These are phyloP conservation scores for Stagonosporopsis rhizophila DNA, from an alignment of 2,329 filamentous ascomycete species.

Conservation along the genomic window DNA sequence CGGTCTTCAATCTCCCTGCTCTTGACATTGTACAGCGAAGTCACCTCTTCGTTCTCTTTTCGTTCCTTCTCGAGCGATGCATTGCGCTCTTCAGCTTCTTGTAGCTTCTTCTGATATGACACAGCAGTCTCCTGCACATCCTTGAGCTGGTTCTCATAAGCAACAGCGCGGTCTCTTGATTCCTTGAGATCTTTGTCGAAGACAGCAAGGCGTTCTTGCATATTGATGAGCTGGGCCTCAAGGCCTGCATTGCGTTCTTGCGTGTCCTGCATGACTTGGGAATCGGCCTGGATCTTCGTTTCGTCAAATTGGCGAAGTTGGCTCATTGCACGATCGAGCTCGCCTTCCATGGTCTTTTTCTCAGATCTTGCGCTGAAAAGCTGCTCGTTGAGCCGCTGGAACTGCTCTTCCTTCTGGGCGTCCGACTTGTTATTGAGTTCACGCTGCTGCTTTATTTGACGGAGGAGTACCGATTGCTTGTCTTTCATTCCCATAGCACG, in stretches of 20 bases:
- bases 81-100: constrained; percentile 37
- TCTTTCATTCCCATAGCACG: constrained; percentile 81
- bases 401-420: constrained; percentile 52
- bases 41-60: constrained; percentile 40
- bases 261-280: constrained; percentile 33
- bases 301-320: constrained; percentile 43
- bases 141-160: constrained; percentile 44
- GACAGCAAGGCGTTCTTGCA: constrained; percentile 42
- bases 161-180: constrained; percentile 35
- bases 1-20: constrained; percentile 33
- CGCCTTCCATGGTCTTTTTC: constrained; percentile 45
- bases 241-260: constrained; percentile 45
- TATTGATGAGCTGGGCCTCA: constrained; percentile 41
- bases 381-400: constrained; percentile 52
- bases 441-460: constrained; percentile 94
- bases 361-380: constrained; percentile 46
- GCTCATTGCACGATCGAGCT: constrained; percentile 46
- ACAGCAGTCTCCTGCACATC: constrained; percentile 42
- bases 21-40: constrained; percentile 29
- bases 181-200: constrained; percentile 42
- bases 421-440: constrained; percentile 91
- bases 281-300: constrained; percentile 29
- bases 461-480: constrained; percentile 86
- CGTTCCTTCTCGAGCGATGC: constrained; percentile 39
- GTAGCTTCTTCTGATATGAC: constrained; percentile 40